phyloP scores from a whole-genome alignment of 331 rosid genomes.

The Arachis monticola region DNA sequence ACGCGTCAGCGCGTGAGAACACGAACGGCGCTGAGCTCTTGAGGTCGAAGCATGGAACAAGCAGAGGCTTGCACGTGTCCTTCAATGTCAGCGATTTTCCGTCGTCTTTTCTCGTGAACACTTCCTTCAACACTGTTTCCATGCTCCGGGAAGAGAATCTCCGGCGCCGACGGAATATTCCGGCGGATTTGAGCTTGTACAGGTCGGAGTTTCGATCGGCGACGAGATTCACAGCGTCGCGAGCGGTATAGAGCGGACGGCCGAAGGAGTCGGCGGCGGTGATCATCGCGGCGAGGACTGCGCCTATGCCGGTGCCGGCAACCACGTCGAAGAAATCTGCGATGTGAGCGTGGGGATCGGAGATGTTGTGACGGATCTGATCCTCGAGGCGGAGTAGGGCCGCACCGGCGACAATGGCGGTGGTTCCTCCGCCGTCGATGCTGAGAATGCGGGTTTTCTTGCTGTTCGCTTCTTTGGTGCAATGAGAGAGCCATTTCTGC shows the following conservation, averaged over 20 bases:
- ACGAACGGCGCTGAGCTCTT: conserved; percentile 96
- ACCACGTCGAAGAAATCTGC: conserved; percentile 87
- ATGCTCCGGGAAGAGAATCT: conserved; percentile 66
- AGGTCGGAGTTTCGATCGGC: conserved; percentile 52
- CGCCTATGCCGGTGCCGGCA: conserved; percentile 88
- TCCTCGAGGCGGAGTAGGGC: conserved; percentile 82
- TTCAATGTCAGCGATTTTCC: conserved; percentile 65
- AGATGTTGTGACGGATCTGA: conserved; percentile 91
- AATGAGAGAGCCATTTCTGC: conserved; percentile 96
- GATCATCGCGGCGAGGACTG: conserved; percentile 79
- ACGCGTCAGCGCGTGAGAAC: conserved; percentile 93
- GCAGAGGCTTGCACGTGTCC: conserved; percentile 88
- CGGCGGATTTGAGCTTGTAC: conserved; percentile 44
- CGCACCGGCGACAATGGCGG: conserved; percentile 76
- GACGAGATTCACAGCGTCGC: conserved; percentile 59
- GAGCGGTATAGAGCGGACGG: conserved; percentile 73
- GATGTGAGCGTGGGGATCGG: conserved; percentile 74
- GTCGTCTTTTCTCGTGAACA: conserved; percentile 58
- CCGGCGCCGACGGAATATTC: conserved; percentile 57
- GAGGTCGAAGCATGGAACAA: conserved; percentile 93
- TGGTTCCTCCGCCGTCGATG: conserved; percentile 93
- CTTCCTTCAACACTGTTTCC: conserved; percentile 68
- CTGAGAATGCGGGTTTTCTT: conserved; percentile 82
- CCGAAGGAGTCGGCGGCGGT: conserved; percentile 75
- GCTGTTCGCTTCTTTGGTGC: conserved; percentile 45